Evolutionary conservation across 2,329 filamentous ascomycete genomes (phyloP).

Genomic region (Pseudogymnoascus sp.): DNA sequence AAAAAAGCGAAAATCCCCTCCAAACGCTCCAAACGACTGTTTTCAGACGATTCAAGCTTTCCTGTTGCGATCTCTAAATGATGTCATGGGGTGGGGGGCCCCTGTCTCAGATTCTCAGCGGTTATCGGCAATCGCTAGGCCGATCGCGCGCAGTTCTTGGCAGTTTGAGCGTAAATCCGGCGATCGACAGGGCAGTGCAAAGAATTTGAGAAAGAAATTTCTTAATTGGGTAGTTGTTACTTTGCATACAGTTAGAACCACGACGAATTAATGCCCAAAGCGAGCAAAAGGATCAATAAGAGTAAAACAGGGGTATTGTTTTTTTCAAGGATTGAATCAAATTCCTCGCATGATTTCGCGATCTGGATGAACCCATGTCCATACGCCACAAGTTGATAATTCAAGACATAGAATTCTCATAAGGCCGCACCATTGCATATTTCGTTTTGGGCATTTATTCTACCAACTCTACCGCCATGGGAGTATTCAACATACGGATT

Average conservation of each 20-base stretch:
- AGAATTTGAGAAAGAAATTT: neutral
- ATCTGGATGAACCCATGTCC: neutral
- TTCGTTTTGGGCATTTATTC: too few relatives aligned
- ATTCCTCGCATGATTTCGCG: neutral
- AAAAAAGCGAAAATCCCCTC: too few relatives aligned
- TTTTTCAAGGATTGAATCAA: neutral
- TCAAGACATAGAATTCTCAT: neutral
- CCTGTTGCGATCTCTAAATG: neutral
- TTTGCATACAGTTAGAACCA: neutral
- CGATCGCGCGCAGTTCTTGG: neutral
- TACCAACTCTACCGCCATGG: neutral
- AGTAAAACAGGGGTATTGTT: neutral
- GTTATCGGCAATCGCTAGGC: neutral
- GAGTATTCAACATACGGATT: neutral
- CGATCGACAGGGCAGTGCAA: slow-evolving; percentile 3
- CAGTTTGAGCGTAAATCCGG: neutral
- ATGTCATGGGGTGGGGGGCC: neutral
- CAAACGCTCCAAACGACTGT: neutral
- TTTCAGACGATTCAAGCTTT: slow-evolving; percentile 2
- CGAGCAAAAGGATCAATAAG: neutral
- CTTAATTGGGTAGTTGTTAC: neutral
- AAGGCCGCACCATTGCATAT: neutral
- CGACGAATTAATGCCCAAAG: neutral
- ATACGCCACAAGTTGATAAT: neutral
- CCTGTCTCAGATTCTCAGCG: slow-evolving; percentile 3